A percentile compares a stretch with the other conserved stretches of the same genome.
phyloP scores from a whole-genome alignment of 116 monocot genomes.

The Phalaenopsis hybrid region DNA sequence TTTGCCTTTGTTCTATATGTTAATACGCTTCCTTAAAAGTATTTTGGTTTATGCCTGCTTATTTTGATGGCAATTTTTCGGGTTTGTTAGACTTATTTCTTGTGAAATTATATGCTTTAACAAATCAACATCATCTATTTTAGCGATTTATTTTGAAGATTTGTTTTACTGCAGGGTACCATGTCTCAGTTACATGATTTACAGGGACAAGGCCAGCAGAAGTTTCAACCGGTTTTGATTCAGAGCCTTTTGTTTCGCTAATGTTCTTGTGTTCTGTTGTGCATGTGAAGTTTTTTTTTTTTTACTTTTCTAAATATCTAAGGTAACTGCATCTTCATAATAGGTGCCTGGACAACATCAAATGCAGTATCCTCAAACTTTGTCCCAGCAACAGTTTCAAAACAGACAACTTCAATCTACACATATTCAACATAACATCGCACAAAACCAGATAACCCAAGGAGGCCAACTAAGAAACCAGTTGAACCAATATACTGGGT shows the following conservation, averaged over 20 bases:
- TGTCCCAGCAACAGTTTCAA: slow-evolving; percentile 70
- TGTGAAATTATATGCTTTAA: not conserved
- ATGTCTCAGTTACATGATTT: slow-evolving; percentile 78
- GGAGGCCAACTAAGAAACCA: slow-evolving; percentile 75
- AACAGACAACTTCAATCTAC: slow-evolving; percentile 74
- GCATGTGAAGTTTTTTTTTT: not conserved
- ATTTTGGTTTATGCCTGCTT: not conserved
- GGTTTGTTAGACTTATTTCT: not conserved
- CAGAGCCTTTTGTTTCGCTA: not conserved
- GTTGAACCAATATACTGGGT: slow-evolving; percentile 66
- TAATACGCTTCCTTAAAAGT: not conserved
- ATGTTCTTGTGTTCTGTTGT: slow-evolving; percentile 10
- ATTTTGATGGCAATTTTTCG: not conserved
- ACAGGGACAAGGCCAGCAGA: slow-evolving; percentile 70
- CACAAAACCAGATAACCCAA: slow-evolving; percentile 73
- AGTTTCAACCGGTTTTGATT: slow-evolving; percentile 54
- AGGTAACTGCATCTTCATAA: not conserved
- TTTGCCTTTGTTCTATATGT: not conserved
- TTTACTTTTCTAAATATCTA: not conserved
- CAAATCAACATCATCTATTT: not conserved
- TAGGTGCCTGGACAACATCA: slow-evolving; percentile 70
- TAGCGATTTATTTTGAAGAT: not conserved
- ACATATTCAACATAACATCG: slow-evolving; percentile 63
- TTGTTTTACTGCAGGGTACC: slow-evolving; percentile 35
- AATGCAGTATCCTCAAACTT: slow-evolving; percentile 78